A percentile compares a stretch with the other conserved stretches of the same genome.
These are phyloP conservation scores for Pichia nanzhaoensis DNA, from an alignment of 805 yeast genomes.

Conservation along the genomic window DNA sequence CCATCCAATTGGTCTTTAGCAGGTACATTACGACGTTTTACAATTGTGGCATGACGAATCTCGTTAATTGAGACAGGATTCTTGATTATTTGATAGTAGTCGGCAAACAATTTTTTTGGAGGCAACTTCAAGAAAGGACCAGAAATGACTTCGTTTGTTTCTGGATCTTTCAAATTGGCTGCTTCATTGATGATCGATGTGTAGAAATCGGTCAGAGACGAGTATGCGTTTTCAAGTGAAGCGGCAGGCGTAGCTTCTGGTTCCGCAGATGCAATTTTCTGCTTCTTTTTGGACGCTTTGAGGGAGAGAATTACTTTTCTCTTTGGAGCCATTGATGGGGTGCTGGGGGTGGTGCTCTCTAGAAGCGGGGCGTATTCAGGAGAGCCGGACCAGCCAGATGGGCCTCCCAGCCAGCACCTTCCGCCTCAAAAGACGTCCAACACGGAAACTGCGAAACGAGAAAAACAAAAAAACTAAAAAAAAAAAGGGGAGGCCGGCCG, in stretches of 20 bases:
- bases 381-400: no score
- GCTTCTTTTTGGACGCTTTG: slow-evolving; percentile 4
- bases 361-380: no score
- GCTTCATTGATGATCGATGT: slow-evolving; percentile 8
- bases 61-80: slow-evolving; percentile 67
- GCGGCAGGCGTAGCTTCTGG: background rate
- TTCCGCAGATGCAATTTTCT: background rate
- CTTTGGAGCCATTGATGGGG: slow-evolving; percentile 5
- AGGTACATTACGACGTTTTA: background rate
- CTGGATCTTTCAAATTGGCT: slow-evolving; percentile 13
- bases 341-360: no score
- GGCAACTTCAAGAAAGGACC: slow-evolving; percentile 65
- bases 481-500: no score
- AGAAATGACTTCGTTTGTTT: slow-evolving; percentile 26
- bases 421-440: no score
- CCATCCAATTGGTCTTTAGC: slow-evolving; percentile 12
- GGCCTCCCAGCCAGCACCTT: no score
- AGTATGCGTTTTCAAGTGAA: background rate
- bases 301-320: slow-evolving; percentile 1
- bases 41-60: slow-evolving; percentile 40
- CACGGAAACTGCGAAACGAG: no score
- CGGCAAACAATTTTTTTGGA: slow-evolving; percentile 65
- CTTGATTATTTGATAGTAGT: slow-evolving; percentile 58
- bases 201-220: slow-evolving; percentile 9
- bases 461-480: no score